A percentile compares a stretch with the other conserved stretches of the same genome.
These are phyloP conservation scores for Malania oleifera DNA, from an alignment of 164 flowering plant genomes.

Conservation along the genomic window DNA sequence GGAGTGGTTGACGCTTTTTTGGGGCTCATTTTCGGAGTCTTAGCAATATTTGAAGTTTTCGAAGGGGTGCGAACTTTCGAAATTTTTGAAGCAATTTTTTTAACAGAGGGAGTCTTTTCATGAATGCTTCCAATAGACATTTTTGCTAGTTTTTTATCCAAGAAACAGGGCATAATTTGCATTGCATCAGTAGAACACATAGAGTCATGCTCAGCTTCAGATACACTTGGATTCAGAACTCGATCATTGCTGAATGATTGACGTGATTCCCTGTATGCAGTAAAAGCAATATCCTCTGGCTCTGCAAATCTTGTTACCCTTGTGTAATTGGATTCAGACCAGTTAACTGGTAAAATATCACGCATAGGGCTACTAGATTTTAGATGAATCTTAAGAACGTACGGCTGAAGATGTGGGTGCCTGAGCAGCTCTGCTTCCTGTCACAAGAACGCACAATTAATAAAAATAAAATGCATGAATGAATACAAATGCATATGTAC, in stretches of 20 bases:
- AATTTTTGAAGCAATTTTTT: constrained; percentile 30
- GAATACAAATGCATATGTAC: no score
- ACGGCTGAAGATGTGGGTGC: constrained; percentile 77
- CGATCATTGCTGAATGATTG: constrained; percentile 58
- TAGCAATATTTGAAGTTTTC: constrained; percentile 27
- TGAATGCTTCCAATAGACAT: constrained; percentile 38
- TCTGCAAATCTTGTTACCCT: constrained; percentile 50
- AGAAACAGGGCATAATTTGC: constrained; percentile 27
- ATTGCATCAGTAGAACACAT: constrained; percentile 35
- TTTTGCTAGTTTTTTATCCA: constrained; percentile 32
- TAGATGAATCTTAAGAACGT: constrained; percentile 62
- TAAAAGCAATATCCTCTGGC: constrained; percentile 30
- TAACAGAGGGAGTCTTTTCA: constrained; percentile 35
- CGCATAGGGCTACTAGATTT: constrained; percentile 54
- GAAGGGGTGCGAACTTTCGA: no score
- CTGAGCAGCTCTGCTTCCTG: constrained; percentile 91
- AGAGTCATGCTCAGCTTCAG: constrained; percentile 54
- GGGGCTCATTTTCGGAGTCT: constrained; percentile 47
- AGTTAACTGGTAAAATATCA: constrained; percentile 31
- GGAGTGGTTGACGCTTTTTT: constrained; percentile 54
- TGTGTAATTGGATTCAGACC: constrained; percentile 35
- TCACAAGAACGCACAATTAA: no score
- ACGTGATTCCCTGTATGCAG: constrained; percentile 34
- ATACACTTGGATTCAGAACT: constrained; percentile 60
- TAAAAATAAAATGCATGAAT: no score